Evolutionary conservation across 2,329 filamentous ascomycete genomes (phyloP), one percentile per base, ranked within the genome.

Genomic region (Coniochaeta prunicola): DNA sequence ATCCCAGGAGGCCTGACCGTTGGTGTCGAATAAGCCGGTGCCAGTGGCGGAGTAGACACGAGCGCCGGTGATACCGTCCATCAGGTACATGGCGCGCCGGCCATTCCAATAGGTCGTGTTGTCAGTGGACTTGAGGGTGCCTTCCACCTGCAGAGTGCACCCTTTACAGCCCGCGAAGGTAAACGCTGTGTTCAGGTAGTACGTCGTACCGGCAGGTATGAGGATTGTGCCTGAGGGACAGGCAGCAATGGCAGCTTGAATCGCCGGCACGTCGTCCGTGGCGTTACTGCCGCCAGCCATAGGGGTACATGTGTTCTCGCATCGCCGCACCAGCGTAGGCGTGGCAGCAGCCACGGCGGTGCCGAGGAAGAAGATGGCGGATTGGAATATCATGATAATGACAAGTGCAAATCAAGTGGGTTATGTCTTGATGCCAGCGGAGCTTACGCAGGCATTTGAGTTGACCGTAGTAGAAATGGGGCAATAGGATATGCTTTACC

Each of bases 101-200:
- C 72, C 73, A 26, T 71, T 66, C 78, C 77, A 80, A 59, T 74
- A 76, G 33, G 69, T 64, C 7, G 73, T 72, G 53, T 76, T 67
- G 2, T 70, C 67, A 1, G 72, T 69, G 4, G 73, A 72, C 58
- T 73, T 73, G 4, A 80, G 63, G 0, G 71, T 67, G 0, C 77
- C 78, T 59, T 80, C 76, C 6, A 80, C 66, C 59, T 79, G 74
- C 54, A 80, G 69, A 48, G 75, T 74, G 62, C 78, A 80, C n/a
- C 67, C 69, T 4, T 61, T 63, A 64, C 77, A 79, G 2, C 72
- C 73, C 1, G 68, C 67, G 38, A 79, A 75, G 50, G 74, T 68
- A 10, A 80, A 65, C 0, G 71, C 70, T n/a, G 73, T 75, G 59
- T 74, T 74, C 30, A 80, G 66, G 59, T 70, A 70, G 64, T 77